phyloP scores from a whole-genome alignment of 2,329 filamentous ascomycete species.

The Phialocephala subalpina region DNA sequence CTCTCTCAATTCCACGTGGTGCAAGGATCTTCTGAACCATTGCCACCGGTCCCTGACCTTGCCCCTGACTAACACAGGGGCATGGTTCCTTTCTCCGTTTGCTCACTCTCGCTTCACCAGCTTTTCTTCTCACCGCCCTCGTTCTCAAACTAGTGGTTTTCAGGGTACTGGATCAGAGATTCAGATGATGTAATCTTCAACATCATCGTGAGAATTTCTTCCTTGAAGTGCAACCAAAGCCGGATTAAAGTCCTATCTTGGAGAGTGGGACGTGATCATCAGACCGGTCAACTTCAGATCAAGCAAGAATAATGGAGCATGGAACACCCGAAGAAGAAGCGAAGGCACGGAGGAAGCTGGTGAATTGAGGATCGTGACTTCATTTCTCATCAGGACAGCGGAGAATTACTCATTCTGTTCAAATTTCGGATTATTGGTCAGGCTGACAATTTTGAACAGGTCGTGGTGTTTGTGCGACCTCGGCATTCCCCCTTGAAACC shows the following conservation, averaged over 20 bases:
- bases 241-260: not conserved
- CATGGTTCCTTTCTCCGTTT: too few relatives aligned
- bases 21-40: not conserved
- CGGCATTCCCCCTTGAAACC: not conserved
- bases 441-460: not conserved
- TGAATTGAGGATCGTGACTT: not conserved
- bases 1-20: not conserved
- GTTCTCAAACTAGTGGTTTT: too few relatives aligned
- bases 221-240: not conserved
- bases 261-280: not conserved
- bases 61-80: not conserved
- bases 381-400: not conserved
- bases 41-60: not conserved
- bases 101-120: too few relatives aligned
- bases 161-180: not conserved
- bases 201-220: not conserved
- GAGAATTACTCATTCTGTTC: slow-evolving; percentile 1
- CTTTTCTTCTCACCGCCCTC: too few relatives aligned
- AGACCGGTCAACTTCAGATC: not conserved
- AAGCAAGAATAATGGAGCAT: too few relatives aligned
- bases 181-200: not conserved
- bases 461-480: not conserved
- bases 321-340: too few relatives aligned
- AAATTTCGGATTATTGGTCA: not conserved
- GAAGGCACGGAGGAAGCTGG: too few relatives aligned